These are phyloP conservation scores for Botrytis aclada DNA, from an alignment of 2,329 filamentous ascomycete species.

Conservation along the genomic window DNA sequence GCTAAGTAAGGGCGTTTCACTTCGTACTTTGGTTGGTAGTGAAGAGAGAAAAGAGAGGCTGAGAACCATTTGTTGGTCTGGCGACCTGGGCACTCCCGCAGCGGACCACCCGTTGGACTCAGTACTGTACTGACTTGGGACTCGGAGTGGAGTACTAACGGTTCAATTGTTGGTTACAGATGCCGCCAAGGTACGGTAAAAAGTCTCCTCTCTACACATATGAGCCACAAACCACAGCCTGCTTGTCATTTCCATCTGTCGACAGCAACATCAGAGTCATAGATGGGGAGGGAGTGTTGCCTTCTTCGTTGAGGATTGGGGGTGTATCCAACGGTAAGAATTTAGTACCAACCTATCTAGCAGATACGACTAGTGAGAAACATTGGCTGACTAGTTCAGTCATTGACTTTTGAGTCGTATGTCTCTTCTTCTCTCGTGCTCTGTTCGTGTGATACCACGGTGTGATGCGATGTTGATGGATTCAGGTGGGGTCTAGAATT, in stretches of 20 bases:
- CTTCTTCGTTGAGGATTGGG: background rate
- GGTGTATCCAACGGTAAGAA: background rate
- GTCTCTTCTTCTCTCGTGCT: conserved; percentile 7
- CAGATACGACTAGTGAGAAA: background rate
- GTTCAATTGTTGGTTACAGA: background rate
- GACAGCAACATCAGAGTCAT: conserved; percentile 5
- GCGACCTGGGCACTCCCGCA: conserved; percentile 14
- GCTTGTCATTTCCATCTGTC: background rate
- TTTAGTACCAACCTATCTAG: background rate
- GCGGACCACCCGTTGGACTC: background rate
- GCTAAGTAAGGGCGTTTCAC: background rate
- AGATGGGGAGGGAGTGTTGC: background rate
- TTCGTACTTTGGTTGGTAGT: background rate
- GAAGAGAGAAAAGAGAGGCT: conserved; percentile 6
- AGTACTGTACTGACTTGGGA: background rate
- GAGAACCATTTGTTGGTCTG: conserved; percentile 13
- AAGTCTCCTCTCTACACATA: background rate
- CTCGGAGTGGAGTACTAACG: background rate
- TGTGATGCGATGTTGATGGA: background rate
- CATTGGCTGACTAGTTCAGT: background rate
- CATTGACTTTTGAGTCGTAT: background rate
- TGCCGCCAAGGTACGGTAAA: background rate
- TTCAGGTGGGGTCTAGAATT: background rate
- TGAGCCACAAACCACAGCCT: conserved; percentile 11
- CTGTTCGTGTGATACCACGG: conserved; percentile 6